Base-by-base conservation (phyloP, 441 rosid genomes). In the Gossypium lobatum region DNA sequence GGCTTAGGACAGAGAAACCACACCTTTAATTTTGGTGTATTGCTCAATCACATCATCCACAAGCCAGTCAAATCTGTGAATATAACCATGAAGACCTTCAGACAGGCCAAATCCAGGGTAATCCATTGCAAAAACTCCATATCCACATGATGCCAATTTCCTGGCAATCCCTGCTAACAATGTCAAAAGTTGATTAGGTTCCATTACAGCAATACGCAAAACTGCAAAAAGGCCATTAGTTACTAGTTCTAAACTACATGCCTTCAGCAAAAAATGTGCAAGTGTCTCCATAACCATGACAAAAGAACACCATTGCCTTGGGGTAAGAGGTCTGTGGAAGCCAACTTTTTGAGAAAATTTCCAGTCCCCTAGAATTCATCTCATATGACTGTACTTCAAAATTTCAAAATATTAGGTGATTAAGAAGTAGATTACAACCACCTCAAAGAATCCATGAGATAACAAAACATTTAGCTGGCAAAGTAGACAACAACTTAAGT, bases 221-320 rank as follows among this genome's bases (percentile, higher is more conserved):
- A 28, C 61, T 17, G 14, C 42, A 66, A 48, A 70, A 18, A 17
- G n/a, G 14, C 57, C 53, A 73, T 55, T 34, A 7, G 63, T 58
- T 70, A 7, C 13, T 60, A 61, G 62, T 54, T 48, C 63, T 28
- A 13, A 82, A 72, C 54, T 45, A 80, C 88, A 71, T 88, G 79
- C 98, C 99, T 95, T 95, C 97, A 60, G 78, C 85, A 86, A 93
- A 93, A 83, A 95, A 95, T 0, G 99, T 89, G 87, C 98, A 93
- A 68, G 93, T 91, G 83, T 95, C 99, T 78, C 91, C 98, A 80
- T 95, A 95, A 77, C 99, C 99, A 81, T 95, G 98, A 78, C 99
- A 95, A 80, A 67, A 87, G 75, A 87, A 95, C 76, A 95, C 87
- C 75, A 88, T 70, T 70, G 95, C 99, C 79, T 83, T 91, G 3